Percentiles rank a stretch among this genome's conserved stretches.
Evolutionary conservation across 345 rosid species (phyloP).

Genomic region (Arabidopsis thaliana): DNA sequence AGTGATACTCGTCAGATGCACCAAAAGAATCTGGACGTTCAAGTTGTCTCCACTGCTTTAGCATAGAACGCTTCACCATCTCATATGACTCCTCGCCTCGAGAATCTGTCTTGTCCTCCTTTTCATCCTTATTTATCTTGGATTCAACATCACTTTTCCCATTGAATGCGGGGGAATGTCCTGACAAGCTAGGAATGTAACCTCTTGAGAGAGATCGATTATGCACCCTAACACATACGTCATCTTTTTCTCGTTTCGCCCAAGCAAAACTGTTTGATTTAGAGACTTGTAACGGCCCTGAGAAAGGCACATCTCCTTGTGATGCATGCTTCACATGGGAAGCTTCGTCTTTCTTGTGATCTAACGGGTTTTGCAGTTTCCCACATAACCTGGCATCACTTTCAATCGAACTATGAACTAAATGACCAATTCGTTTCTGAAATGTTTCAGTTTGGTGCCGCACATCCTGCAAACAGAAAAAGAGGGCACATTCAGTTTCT

Average conservation of each 20-base stretch:
- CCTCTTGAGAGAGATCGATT: constrained; percentile 70
- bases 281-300: constrained; percentile 87
- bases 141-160: constrained; percentile 53
- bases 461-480: constrained; percentile 59
- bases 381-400: constrained; percentile 45
- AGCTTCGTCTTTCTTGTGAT: constrained; percentile 60
- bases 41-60: constrained; percentile 74
- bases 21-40: constrained; percentile 90
- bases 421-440: constrained; percentile 46
- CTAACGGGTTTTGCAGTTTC: constrained; percentile 55
- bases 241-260: constrained; percentile 82
- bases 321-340: constrained; percentile 84
- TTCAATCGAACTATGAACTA: constrained; percentile 43
- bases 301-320: constrained; percentile 88
- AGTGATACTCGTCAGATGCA: constrained; percentile 84
- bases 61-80: constrained; percentile 58
- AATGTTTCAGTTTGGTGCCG: constrained; percentile 47
- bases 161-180: constrained; percentile 53
- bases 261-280: constrained; percentile 91
- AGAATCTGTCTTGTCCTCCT: constrained; percentile 54
- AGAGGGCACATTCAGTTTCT: constrained; percentile 16
- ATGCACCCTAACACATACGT: constrained; percentile 56
- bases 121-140: constrained; percentile 49
- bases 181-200: constrained; percentile 55
- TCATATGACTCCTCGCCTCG: constrained; percentile 65